A percentile compares a stretch with the other conserved stretches of the same genome.
Evolutionary conservation across 257 asterid genomes (phyloP).

Genomic region (Solanum medicagineum): DNA sequence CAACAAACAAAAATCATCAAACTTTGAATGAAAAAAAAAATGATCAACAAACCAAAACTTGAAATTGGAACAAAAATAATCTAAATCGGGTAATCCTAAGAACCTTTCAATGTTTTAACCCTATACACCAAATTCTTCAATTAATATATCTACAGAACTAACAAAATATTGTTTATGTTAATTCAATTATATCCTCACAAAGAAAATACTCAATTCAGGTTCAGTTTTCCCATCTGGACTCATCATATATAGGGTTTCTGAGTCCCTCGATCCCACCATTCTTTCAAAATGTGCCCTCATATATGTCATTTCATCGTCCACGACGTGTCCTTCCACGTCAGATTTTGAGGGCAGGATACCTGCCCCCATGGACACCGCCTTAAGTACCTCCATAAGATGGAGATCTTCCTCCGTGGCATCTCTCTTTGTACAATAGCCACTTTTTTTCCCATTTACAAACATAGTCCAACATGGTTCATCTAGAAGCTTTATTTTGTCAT

Average conservation of each 20-base stretch:
- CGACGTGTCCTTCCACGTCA: slow-evolving; percentile 32
- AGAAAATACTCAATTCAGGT: slow-evolving; percentile 90
- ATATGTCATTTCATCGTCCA: slow-evolving; percentile 63
- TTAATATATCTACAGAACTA: not conserved
- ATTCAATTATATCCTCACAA: slow-evolving; percentile 28
- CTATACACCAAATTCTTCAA: not conserved
- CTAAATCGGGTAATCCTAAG: not conserved
- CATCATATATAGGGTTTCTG: slow-evolving; percentile 80
- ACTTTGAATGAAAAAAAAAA: not conserved
- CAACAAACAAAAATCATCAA: not conserved
- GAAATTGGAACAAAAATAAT: not conserved
- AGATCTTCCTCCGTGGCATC: slow-evolving; percentile 68
- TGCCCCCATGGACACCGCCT: slow-evolving; percentile 82
- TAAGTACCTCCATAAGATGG: slow-evolving; percentile 64
- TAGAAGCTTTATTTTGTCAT: slow-evolving; percentile 11
- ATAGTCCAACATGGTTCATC: slow-evolving; percentile 83
- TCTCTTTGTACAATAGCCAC: slow-evolving; percentile 49
- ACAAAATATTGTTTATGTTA: not conserved
- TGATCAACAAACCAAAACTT: not conserved
- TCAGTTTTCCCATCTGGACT: slow-evolving; percentile 75
- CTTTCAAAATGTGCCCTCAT: slow-evolving; percentile 70
- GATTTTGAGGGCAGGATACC: slow-evolving; percentile 65
- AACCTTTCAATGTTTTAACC: not conserved
- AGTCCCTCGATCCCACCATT: slow-evolving; percentile 67
- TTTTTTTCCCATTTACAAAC: slow-evolving; percentile 76